phyloP scores from a whole-genome alignment of 1,284 basidiomycete species.

The Marasmius oreades region DNA sequence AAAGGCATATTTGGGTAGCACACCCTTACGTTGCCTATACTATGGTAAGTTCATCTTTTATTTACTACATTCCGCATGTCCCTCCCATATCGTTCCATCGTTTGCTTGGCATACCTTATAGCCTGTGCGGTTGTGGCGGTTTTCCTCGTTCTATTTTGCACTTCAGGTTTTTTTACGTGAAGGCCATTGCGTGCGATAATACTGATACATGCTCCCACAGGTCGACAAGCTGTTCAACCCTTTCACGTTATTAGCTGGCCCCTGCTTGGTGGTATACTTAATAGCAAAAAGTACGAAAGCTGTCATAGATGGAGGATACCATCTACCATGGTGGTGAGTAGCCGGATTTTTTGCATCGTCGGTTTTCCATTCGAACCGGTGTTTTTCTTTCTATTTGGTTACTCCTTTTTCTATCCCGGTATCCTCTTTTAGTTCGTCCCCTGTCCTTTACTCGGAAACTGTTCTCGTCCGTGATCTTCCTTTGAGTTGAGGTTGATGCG shows the following conservation, averaged over 20 bases:
- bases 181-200: background rate
- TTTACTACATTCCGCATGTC: background rate
- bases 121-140: slow-evolving; percentile 7
- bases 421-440: too few species aligned
- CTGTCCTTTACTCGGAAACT: too few species aligned
- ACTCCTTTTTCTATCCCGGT: slow-evolving; percentile 4
- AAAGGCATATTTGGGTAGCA: slow-evolving; percentile 81
- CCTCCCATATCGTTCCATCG: background rate
- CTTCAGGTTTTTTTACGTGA: too few species aligned
- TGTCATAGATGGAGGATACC: slow-evolving; percentile 73
- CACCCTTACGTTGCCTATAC: slow-evolving; percentile 92
- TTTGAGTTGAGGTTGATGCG: background rate
- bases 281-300: slow-evolving; percentile 77
- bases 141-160: background rate
- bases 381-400: slow-evolving; percentile 7
- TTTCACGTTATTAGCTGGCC: slow-evolving; percentile 81
- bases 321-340: slow-evolving; percentile 84
- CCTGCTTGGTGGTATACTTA: slow-evolving; percentile 71
- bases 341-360: background rate
- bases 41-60: slow-evolving; percentile 54
- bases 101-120: background rate
- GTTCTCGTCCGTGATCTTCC: background rate
- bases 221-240: slow-evolving; percentile 92
- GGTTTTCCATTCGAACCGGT: background rate
- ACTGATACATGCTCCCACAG: slow-evolving; percentile 28